Conservation (phyloP, 2,329 filamentous ascomycete genomes). For the Stachybotrys chlorohalonatus region DNA sequence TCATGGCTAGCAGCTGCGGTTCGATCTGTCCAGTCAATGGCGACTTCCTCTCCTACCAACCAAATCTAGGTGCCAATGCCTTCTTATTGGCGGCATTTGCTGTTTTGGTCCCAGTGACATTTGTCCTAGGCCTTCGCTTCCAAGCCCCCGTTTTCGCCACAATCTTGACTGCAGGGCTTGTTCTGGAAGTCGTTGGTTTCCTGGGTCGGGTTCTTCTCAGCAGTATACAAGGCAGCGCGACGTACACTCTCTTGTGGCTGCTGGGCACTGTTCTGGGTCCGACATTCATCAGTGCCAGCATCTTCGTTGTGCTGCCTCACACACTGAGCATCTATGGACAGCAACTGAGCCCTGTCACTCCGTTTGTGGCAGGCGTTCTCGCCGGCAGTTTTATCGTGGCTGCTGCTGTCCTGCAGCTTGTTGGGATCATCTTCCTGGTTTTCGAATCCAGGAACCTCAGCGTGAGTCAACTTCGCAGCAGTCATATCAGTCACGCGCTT, state of each 20-base stretch:
- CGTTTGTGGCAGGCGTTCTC: constrained; percentile 22
- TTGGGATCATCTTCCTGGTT: constrained; percentile 30
- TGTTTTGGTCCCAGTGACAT: constrained; percentile 25
- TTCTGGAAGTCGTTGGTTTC: constrained; percentile 37
- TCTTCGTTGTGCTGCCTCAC: constrained; percentile 36
- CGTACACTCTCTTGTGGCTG: constrained; percentile 33
- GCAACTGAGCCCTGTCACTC: constrained; percentile 25
- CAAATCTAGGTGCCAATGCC: constrained; percentile 28
- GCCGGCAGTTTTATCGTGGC: constrained; percentile 25
- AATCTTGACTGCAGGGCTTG: constrained; percentile 28
- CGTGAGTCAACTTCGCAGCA: constrained; percentile 19
- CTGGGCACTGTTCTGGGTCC: constrained; percentile 38
- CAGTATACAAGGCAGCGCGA: constrained; percentile 18
- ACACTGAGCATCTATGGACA: constrained; percentile 37
- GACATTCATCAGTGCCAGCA: constrained; percentile 32
- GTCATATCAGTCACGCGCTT: neutral
- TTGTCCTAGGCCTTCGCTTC: constrained; percentile 29
- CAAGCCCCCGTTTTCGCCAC: constrained; percentile 30
- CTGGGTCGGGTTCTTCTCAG: constrained; percentile 34
- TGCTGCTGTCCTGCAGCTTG: constrained; percentile 25
- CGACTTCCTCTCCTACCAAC: constrained; percentile 28
- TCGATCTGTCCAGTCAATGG: constrained; percentile 23
- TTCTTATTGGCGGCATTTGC: constrained; percentile 30
- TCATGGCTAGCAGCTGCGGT: constrained; percentile 26
- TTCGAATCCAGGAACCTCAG: constrained; percentile 20